These are phyloP conservation scores for Oenanthe javanica DNA, from an alignment of 140 eudicot species.

Conservation along the genomic window DNA sequence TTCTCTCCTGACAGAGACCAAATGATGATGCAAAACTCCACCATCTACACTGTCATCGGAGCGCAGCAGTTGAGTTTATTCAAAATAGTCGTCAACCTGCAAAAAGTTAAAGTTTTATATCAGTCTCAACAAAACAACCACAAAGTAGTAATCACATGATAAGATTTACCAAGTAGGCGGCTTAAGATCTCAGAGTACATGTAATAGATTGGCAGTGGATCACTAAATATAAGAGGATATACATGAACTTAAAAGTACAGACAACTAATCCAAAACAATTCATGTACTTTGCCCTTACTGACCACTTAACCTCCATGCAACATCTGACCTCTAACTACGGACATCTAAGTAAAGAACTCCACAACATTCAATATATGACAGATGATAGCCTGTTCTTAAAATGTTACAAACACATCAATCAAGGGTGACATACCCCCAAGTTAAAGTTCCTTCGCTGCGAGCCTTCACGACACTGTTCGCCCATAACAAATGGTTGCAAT, in stretches of 20 bases:
- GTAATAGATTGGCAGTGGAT: background rate
- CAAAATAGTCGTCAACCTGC: conserved; percentile 8
- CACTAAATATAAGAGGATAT: background rate
- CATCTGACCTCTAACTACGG: background rate
- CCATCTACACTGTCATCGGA: conserved; percentile 1
- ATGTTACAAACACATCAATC: background rate
- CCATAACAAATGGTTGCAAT: conserved; percentile 57
- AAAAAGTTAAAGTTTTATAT: background rate
- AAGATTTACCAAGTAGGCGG: background rate
- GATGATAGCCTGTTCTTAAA: background rate
- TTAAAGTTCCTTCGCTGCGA: background rate
- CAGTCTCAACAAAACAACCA: background rate
- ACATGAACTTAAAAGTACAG: background rate
- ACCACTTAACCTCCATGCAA: background rate
- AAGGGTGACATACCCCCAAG: conserved; percentile 22
- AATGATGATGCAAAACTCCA: conserved; percentile 2
- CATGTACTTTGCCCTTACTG: background rate
- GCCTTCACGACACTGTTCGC: conserved; percentile 43
- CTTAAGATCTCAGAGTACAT: background rate
- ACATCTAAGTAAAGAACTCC: conserved; percentile 10
- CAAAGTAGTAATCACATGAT: background rate
- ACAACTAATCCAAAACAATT: background rate
- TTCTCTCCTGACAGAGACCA: background rate
- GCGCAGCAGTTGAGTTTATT: background rate
- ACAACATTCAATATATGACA: conserved; percentile 12